phyloP scores from a whole-genome alignment of 2,329 filamentous ascomycete genomes.

The Colletotrichum liriopes region DNA sequence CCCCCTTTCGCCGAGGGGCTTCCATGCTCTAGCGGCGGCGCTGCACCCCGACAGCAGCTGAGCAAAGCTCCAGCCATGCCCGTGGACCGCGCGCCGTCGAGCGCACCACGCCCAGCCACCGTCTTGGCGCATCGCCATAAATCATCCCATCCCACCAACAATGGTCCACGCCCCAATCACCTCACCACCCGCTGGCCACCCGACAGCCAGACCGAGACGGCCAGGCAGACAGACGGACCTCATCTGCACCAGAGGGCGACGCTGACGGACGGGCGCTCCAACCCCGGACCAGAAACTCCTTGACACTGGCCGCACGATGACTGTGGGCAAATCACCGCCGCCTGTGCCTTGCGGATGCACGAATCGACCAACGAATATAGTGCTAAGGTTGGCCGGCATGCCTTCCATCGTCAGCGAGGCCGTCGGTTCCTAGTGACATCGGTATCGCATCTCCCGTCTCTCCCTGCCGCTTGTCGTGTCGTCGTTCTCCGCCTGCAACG shows the following conservation, averaged over 20 bases:
- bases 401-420: background rate
- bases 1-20: background rate
- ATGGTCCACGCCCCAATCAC: background rate
- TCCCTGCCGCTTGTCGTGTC: background rate
- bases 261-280: slow-evolving; percentile 14
- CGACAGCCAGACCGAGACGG: background rate
- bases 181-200: slow-evolving; percentile 20
- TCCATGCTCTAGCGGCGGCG: slow-evolving; percentile 21
- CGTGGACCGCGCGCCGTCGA: slow-evolving; percentile 5
- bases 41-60: slow-evolving; percentile 23
- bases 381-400: background rate
- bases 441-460: background rate
- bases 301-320: slow-evolving; percentile 7
- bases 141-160: slow-evolving; percentile 1
- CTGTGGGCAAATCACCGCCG: background rate
- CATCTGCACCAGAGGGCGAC: background rate
- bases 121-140: background rate
- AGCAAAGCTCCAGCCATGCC: slow-evolving; percentile 1
- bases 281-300: slow-evolving; percentile 9
- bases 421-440: too few species aligned
- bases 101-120: slow-evolving; percentile 9
- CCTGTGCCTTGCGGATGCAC: slow-evolving; percentile 1
- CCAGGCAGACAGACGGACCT: slow-evolving; percentile 5
- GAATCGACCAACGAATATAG: background rate
- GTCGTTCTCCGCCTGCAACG: background rate